Conservation (phyloP, 345 rosid genomes). For the Brassica rapa region DNA sequence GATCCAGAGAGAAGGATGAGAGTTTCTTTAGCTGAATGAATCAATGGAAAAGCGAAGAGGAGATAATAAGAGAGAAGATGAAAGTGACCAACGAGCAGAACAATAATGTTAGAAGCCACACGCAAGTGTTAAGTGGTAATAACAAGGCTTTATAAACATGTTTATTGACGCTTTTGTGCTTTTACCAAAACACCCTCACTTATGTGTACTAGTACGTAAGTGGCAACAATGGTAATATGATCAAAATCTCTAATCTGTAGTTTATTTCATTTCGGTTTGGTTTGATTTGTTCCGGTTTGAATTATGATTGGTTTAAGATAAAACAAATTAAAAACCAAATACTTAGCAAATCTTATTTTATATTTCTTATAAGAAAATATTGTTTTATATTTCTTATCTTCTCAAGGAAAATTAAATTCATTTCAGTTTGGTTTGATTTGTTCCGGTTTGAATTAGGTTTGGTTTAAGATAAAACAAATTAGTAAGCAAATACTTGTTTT, state of each 20-base stretch:
- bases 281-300: too few species aligned
- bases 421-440: too few species aligned
- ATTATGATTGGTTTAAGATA: neutral
- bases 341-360: too few species aligned
- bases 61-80: conserved; percentile 27
- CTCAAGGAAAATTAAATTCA: too few species aligned
- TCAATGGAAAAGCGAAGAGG: conserved; percentile 28
- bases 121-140: neutral
- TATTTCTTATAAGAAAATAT: too few species aligned
- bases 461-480: neutral
- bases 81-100: conserved; percentile 33
- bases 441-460: too few species aligned
- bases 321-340: neutral
- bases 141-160: conserved; percentile 29
- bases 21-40: neutral
- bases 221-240: neutral
- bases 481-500: neutral
- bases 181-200: conserved; percentile 21
- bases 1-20: conserved; percentile 32
- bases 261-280: too few species aligned
- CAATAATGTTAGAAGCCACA: conserved; percentile 17
- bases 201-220: neutral
- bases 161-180: conserved; percentile 40
- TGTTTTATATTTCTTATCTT: too few species aligned
- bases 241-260: neutral